These are phyloP conservation scores for Xanthoparmelia taractica DNA, from an alignment of 495 filamentous ascomycete genomes.

Conservation along the genomic window DNA sequence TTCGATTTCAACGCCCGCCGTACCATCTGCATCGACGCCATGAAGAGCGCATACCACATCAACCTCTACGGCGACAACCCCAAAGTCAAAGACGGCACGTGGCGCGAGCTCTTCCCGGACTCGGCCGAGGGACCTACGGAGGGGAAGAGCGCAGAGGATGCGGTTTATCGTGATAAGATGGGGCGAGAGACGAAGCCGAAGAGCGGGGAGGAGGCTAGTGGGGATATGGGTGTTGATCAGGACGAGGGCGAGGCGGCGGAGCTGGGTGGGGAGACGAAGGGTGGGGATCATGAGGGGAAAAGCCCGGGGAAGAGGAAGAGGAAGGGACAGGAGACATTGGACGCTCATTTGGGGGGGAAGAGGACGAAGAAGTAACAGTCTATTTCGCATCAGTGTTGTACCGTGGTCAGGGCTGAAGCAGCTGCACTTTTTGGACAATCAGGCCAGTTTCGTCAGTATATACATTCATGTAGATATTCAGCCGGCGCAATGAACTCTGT, in stretches of 20 bases:
- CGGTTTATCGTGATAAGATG: conserved; percentile 28
- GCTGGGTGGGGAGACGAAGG: conserved; percentile 21
- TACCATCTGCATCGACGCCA: conserved; percentile 49
- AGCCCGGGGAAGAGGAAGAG: conserved; percentile 19
- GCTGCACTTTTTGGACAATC: too few relatives aligned
- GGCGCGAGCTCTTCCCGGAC: conserved; percentile 50
- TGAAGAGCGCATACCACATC: conserved; percentile 59
- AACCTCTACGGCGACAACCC: conserved; percentile 53
- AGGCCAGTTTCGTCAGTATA: background rate
- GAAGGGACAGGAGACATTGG: conserved; percentile 37
- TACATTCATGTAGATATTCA: background rate
- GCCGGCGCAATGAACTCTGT: background rate
- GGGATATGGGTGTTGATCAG: conserved; percentile 28
- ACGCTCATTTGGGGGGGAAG: conserved; percentile 34
- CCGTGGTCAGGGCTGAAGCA: too few relatives aligned
- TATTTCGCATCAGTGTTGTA: background rate
- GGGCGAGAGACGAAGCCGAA: conserved; percentile 26
- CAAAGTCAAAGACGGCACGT: conserved; percentile 52
- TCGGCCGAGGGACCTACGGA: conserved; percentile 43
- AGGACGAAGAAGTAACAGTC: conserved; percentile 25
- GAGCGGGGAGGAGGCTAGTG: conserved; percentile 22
- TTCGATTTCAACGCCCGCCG: conserved; percentile 59
- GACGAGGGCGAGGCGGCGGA: conserved; percentile 31
- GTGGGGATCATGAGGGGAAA: conserved; percentile 13
- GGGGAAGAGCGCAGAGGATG: conserved; percentile 31